Conservation (phyloP, 225 moss, liverwort and hornwort genomes). For the Pseudoscleropodium purum region DNA sequence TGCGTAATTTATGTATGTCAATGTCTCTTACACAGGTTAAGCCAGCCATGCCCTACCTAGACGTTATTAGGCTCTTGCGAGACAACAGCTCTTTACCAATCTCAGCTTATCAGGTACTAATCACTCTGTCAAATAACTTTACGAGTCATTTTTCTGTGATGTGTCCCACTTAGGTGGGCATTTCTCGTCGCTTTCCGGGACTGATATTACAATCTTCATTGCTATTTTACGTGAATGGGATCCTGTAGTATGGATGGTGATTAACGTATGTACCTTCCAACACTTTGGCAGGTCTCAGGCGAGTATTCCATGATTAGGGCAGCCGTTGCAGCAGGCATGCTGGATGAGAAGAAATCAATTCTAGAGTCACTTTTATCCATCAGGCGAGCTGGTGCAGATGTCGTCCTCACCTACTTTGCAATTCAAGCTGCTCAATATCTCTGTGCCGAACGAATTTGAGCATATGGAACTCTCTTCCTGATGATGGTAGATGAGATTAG, state of each 20-base stretch:
- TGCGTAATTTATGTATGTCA: background rate
- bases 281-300: constrained; percentile 67
- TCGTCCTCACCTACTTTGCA: constrained; percentile 84
- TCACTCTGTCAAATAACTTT: background rate
- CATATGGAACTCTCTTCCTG: background rate
- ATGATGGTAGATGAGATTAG: background rate
- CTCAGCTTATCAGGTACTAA: constrained; percentile 81
- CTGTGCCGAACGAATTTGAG: constrained; percentile 61
- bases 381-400: constrained; percentile 92
- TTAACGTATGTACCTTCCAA: background rate
- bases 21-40: constrained; percentile 46
- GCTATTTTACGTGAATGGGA: background rate
- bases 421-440: constrained; percentile 82
- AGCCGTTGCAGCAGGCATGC: constrained; percentile 82
- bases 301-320: constrained; percentile 98
- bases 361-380: constrained; percentile 77
- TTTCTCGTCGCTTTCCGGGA: background rate
- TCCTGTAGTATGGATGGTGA: background rate
- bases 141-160: background rate
- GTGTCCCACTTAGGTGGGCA: background rate
- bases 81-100: constrained; percentile 85
- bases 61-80: constrained; percentile 82
- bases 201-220: background rate
- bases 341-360: constrained; percentile 92
- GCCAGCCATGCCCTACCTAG: constrained; percentile 95